Evolutionary conservation across 169 alveolate species (phyloP).

Genomic region (Theileria equi): DNA sequence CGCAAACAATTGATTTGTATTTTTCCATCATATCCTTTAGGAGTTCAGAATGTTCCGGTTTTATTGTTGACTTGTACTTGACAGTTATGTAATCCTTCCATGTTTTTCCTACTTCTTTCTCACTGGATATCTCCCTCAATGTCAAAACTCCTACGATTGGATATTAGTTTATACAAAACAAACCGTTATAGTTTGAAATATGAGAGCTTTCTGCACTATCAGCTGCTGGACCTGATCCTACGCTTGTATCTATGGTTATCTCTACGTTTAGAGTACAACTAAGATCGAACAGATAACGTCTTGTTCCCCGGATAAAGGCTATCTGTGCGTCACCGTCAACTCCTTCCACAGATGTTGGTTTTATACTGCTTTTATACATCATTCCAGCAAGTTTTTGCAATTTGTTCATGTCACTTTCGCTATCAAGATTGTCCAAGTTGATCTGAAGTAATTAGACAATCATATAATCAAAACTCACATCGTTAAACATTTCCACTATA

Average conservation of each 20-base stretch:
- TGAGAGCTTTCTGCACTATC: conserved; percentile 13
- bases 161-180: background rate
- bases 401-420: conserved; percentile 1
- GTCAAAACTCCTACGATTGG: conserved; percentile 39
- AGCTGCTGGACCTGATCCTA: background rate
- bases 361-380: conserved; percentile 54
- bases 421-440: conserved; percentile 22
- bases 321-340: conserved; percentile 80
- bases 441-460: conserved; percentile 12
- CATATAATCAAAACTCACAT: conserved; percentile 44
- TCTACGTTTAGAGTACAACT: conserved; percentile 61
- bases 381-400: conserved; percentile 51
- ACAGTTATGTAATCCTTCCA: conserved; percentile 65
- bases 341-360: conserved; percentile 65
- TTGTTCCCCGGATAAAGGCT: conserved; percentile 80
- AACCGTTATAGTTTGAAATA: conserved; percentile 36
- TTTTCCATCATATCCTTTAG: conserved; percentile 31
- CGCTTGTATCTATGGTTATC: conserved; percentile 20
- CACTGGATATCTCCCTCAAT: conserved; percentile 70
- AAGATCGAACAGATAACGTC: conserved; percentile 80
- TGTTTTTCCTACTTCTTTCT: conserved; percentile 70
- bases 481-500: conserved; percentile 63
- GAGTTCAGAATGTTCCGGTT: conserved; percentile 48
- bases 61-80: conserved; percentile 19
- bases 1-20: conserved; percentile 33